Evolutionary conservation across 805 yeast species (phyloP), one percentile per base, ranked within the genome.

Genomic region (Candida ascalaphidarum): DNA sequence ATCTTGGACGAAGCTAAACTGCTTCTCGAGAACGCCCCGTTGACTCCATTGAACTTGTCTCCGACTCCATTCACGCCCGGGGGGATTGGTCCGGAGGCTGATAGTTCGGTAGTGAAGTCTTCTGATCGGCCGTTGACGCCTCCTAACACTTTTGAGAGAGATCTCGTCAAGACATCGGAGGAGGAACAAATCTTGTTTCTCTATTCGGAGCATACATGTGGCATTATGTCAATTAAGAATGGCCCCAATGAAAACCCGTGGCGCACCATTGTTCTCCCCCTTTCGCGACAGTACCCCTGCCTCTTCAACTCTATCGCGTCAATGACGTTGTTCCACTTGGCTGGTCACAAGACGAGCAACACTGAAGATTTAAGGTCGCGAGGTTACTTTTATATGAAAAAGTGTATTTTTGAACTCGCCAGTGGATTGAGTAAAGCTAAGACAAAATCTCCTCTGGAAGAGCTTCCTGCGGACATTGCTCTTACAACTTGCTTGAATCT

Each of bases 171-270:
- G 6, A 35, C 58, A 1, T 45, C 58, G 3, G 65, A 58, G 30
- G 51, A 50, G 14, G 60, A 55, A 29, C 65, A 59, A 24, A 54
- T 60, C 19, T 31, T 61, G 12, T 48, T 45, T 25, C 37, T 61
- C 17, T 61, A 53, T 30, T 48, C 59, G 2, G 44, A 48, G 14
- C 58, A 58, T 35, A 60, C 66, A 1, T 58, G 63, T 26, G 46
- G 55, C 15, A 59, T 77, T 29, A 63, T 78, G 71, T 71, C 81
- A 5, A 73, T 77, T 31, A 75, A 72, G 37, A 71, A 74, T 36
- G 82, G 81, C 0, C 73, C 73, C 0, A 50, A 67, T 3, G 82
- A 76, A 35, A 77, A 78, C 40, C 85, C 84, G 5, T 78, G 85
- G 85, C 50, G 79, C 28, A 61, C 65, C 7, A 41, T 68, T 22